Conservation (phyloP, 139 green algal genomes). For the Diplosphaera chodatii region DNA sequence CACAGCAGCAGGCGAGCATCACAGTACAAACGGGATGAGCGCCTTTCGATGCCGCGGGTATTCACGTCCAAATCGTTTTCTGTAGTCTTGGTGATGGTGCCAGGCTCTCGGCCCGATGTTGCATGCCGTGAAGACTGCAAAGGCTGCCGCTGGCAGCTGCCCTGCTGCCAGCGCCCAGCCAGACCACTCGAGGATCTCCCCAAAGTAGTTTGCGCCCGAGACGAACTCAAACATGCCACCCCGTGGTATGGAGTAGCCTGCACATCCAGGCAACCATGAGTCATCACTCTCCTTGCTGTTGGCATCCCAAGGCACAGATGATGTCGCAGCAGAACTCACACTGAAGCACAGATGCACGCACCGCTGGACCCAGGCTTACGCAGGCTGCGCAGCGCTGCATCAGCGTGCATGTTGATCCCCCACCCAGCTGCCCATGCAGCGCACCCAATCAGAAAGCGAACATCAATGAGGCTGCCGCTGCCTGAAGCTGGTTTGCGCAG, state of each 20-base stretch:
- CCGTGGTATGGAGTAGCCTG: slow-evolving; percentile 69
- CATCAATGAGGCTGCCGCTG: background rate
- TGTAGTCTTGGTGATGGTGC: slow-evolving; percentile 37
- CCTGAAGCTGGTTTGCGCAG: background rate
- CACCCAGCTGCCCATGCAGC: slow-evolving; percentile 45
- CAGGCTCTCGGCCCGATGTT: slow-evolving; percentile 53
- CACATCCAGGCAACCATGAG: background rate
- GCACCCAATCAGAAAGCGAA: slow-evolving; percentile 18
- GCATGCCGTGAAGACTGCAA: slow-evolving; percentile 59
- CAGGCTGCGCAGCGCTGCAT: slow-evolving; percentile 50
- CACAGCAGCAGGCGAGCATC: background rate
- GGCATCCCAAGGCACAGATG: background rate
- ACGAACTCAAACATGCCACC: slow-evolving; percentile 69
- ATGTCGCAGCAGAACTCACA: no score
- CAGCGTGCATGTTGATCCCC: slow-evolving; percentile 49
- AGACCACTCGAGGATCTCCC: slow-evolving; percentile 66
- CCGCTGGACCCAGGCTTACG: slow-evolving; percentile 44
- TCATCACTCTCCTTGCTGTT: background rate
- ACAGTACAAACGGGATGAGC: slow-evolving; percentile 67
- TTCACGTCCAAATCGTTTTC: slow-evolving; percentile 6
- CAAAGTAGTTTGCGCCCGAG: slow-evolving; percentile 67
- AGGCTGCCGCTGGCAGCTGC: slow-evolving; percentile 39
- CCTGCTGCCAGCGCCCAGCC: slow-evolving; percentile 46
- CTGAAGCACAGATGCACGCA: slow-evolving; percentile 5
- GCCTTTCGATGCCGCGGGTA: slow-evolving; percentile 47